Percentiles rank a stretch among this genome's conserved stretches.
Evolutionary conservation across 495 filamentous ascomycete genomes (phyloP).

Genomic region (Sporormia fimetaria): DNA sequence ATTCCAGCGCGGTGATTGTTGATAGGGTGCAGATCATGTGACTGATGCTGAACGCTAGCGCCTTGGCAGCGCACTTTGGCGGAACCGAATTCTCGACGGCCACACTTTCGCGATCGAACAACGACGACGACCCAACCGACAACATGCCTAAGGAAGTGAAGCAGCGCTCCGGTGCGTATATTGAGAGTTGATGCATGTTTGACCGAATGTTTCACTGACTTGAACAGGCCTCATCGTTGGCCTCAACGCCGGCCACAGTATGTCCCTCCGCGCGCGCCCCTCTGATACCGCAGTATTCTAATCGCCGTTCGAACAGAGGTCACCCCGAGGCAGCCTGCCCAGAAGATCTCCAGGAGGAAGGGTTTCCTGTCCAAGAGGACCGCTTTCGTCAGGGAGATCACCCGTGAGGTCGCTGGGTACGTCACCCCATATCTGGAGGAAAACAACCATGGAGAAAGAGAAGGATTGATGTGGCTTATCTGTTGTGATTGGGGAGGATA

Average conservation of each 20-base stretch:
- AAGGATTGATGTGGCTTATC: background rate
- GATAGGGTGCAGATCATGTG: too few relatives aligned
- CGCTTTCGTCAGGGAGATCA: constrained; percentile 84
- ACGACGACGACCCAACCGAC: constrained; percentile 20
- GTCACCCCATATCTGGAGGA: constrained; percentile 24
- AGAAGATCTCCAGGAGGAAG: constrained; percentile 77
- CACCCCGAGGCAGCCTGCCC: constrained; percentile 74
- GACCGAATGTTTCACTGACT: background rate
- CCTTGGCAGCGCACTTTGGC: constrained; percentile 8
- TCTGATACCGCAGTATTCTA: constrained; percentile 24
- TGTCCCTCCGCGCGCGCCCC: constrained; percentile 27
- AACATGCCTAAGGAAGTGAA: constrained; percentile 24
- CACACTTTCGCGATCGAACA: constrained; percentile 3
- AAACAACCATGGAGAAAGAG: too few relatives aligned
- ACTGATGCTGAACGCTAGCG: too few relatives aligned
- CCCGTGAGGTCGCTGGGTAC: constrained; percentile 88
- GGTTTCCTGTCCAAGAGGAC: constrained; percentile 87
- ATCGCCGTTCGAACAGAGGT: constrained; percentile 59
- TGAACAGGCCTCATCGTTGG: constrained; percentile 39
- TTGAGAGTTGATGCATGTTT: background rate
- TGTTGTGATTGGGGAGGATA: too few relatives aligned
- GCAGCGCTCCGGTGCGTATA: constrained; percentile 15
- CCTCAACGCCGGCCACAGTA: constrained; percentile 82
- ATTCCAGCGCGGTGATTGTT: too few relatives aligned
- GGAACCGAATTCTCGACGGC: constrained; percentile 12